Base-by-base conservation (phyloP, 2,329 filamentous ascomycete genomes). In the Diaporthe sp. region DNA sequence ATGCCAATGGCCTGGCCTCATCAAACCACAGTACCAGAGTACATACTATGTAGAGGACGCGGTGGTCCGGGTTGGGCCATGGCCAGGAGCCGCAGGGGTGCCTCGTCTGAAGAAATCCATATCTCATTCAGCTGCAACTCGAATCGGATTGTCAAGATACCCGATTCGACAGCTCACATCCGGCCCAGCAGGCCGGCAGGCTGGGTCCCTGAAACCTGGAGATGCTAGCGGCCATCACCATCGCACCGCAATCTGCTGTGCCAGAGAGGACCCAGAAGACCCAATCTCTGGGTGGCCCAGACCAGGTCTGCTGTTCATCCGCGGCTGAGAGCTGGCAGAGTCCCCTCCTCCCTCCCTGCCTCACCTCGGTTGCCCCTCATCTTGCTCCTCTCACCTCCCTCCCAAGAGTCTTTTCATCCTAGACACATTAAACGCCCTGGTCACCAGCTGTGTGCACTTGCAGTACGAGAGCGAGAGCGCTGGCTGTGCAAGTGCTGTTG, bases 111-210 rank as follows among this genome's bases (percentile, higher is more conserved):
- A 68, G 33, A 68, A 54, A 38, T 54, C 64, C 47, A 68, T 68
- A 54, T 68, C 47, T 40, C 47, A 22, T 54, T 40, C 47, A 68
- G 66, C 54, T 64, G 72, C 35, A 54, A 33, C 35, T 33, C 19
- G 25, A 64, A 47, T 45, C 64, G 64, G 64, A 68, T 68, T 42
- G 47, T 72, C 58, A 52, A 72, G 58, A 74, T 74, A 50, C 30
- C 73, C 73, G 73, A 74, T 67, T 72, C 73, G 73, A 74, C 58
- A 72, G 73, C 73, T 74, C 73, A 72, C 73, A 72, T 72, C 70
- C 38, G 70, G 58, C 47, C 57, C 33, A 42, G 54, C 67, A 40
- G 22, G 45, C 54, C 33, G 64, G 64, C 64, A 67, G 64, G 64
- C 64, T 38, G 45, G 45, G 57, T 54, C 35, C 54, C 66, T 71